phyloP scores from a whole-genome alignment of 192 early-diverging fungal genomes.

The Podochytrium sp. region DNA sequence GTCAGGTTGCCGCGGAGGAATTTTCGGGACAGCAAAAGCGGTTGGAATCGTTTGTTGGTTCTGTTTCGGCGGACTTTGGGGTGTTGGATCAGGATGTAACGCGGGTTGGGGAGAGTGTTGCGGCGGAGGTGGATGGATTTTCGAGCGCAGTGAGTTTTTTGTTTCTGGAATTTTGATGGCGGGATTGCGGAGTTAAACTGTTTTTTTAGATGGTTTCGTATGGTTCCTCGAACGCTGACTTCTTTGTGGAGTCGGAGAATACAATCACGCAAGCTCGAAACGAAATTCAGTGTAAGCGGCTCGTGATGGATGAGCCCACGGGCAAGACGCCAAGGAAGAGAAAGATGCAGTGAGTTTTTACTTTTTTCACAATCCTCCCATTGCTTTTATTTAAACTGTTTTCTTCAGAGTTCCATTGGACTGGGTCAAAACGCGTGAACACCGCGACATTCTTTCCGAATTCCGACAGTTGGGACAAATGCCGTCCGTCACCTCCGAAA shows the following conservation, averaged over 20 bases:
- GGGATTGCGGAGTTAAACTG: too few species aligned
- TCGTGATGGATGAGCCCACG: conserved; percentile 40
- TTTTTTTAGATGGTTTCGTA: too few species aligned
- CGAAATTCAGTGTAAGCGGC: conserved; percentile 37
- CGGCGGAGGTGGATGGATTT: neutral
- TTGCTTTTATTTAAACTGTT: conserved; percentile 1
- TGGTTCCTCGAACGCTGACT: too few species aligned
- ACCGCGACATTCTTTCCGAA: conserved; percentile 5
- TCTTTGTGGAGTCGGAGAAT: neutral
- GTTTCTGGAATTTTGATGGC: neutral
- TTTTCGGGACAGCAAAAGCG: neutral
- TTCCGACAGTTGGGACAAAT: conserved; percentile 1
- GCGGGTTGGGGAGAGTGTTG: neutral
- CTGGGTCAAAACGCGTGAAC: conserved; percentile 21
- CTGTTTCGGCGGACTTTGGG: neutral
- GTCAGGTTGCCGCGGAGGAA: too few species aligned
- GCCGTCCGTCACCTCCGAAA: neutral
- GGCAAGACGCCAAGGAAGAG: conserved; percentile 46
- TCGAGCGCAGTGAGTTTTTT: neutral
- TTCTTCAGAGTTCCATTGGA: conserved; percentile 25
- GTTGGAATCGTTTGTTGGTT: neutral
- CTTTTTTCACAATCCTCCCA: too few species aligned
- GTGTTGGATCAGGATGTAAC: neutral
- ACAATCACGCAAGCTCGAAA: conserved; percentile 24
- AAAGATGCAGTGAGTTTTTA: conserved; percentile 31